Percentiles rank a stretch among this genome's conserved stretches.
Evolutionary conservation across 1,284 basidiomycete genomes (phyloP).

Genomic region (Microbotryomycetes sp.): DNA sequence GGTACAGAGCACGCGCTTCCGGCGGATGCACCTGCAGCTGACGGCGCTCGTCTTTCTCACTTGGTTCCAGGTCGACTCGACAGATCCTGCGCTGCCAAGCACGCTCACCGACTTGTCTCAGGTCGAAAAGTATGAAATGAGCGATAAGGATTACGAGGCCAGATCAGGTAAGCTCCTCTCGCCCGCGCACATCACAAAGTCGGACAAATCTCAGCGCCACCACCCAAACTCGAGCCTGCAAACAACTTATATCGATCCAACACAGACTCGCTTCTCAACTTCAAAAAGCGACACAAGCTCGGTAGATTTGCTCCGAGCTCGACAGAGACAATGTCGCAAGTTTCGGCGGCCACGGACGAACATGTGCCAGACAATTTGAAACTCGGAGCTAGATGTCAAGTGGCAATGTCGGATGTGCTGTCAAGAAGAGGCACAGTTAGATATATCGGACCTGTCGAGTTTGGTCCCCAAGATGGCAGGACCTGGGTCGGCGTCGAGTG

Average conservation of each 20-base stretch:
- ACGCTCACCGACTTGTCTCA: slow-evolving; percentile 75
- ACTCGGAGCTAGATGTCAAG: slow-evolving; percentile 71
- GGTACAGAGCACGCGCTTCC: slow-evolving; percentile 7
- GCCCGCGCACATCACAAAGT: background rate
- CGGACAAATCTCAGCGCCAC: background rate
- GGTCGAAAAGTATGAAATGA: slow-evolving; percentile 90
- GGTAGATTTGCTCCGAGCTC: slow-evolving; percentile 66
- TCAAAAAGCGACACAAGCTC: slow-evolving; percentile 79
- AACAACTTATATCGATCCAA: no score
- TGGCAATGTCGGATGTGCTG: slow-evolving; percentile 53
- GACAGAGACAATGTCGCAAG: slow-evolving; percentile 3
- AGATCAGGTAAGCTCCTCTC: slow-evolving; percentile 53
- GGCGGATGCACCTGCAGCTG: no score
- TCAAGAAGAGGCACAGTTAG: slow-evolving; percentile 73
- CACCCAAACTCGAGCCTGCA: background rate
- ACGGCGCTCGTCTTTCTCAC: background rate
- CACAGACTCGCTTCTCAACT: slow-evolving; percentile 79
- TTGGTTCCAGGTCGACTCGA: slow-evolving; percentile 23
- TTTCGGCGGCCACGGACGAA: slow-evolving; percentile 3
- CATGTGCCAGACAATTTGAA: slow-evolving; percentile 45
- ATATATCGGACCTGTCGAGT: slow-evolving; percentile 73
- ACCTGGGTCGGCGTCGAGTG: slow-evolving; percentile 90
- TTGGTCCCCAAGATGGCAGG: slow-evolving; percentile 49
- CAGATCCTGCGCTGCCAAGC: slow-evolving; percentile 41
- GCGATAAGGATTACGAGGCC: slow-evolving; percentile 70